Conservation (phyloP, 495 filamentous ascomycete species). For the Sabuloglossum arenarium region DNA sequence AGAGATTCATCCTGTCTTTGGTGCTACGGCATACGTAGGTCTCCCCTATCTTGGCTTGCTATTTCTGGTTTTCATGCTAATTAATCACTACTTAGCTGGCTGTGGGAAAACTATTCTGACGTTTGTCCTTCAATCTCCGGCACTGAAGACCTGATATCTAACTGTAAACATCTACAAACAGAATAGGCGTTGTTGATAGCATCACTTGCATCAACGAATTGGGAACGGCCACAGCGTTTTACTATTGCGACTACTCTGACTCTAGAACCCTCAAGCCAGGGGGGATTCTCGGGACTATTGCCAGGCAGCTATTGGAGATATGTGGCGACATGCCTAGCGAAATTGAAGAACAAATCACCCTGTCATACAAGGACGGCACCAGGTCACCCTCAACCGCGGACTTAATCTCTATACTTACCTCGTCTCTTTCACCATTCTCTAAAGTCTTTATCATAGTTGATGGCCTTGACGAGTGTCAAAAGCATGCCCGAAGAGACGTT, state of each 20-base stretch:
- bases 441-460: not conserved
- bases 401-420: not conserved
- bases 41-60: not conserved
- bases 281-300: not conserved
- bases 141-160: too few species aligned
- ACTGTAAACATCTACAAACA: not conserved
- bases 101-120: not conserved
- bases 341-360: not conserved
- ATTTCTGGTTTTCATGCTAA: not conserved
- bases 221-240: not conserved
- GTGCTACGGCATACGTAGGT: not conserved
- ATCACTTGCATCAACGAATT: not conserved
- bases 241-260: not conserved
- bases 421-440: not conserved
- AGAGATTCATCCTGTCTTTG: not conserved
- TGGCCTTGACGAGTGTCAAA: not conserved
- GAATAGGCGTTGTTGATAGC: not conserved
- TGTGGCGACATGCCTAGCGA: not conserved
- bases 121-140: not conserved
- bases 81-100: not conserved
- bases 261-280: not conserved
- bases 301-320: not conserved
- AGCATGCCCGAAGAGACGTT: not conserved
- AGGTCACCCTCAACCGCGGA: not conserved
- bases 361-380: not conserved